Evolutionary conservation across 2,329 filamentous ascomycete species (phyloP), one percentile per base, ranked within the genome.

Genomic region (Apiospora marii): DNA sequence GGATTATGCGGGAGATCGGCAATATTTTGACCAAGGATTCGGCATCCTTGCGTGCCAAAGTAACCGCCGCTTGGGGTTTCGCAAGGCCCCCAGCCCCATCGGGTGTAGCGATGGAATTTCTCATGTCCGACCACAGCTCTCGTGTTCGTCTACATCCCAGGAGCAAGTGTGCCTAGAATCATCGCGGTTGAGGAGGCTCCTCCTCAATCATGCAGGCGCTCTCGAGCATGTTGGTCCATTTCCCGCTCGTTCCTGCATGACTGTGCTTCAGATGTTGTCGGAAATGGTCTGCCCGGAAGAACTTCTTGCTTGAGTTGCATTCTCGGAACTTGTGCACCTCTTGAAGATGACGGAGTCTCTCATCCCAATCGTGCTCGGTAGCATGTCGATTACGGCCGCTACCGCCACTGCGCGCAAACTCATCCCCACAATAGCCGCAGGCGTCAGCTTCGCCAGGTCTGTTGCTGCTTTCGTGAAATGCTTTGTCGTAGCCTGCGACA

Each of bases 201-300:
- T 97, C 88, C 71, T 92, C 95, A 82, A 95, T 91, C 94, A 98
- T 97, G 84, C 96, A 99, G 6, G 95, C 94, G 80, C 94, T 97
- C 82, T 99, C 96, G 46, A 99, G 87, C 88, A 98, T 95, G 83
- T 98, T 98, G 16, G 96, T 99, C 96, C 96, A 99, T 83, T 98
- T 98, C 44, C 96, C 96, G 82, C 95, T 98, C 0, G 94, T 96
- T 48, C 96, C 96, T 49, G 94, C 94, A 83, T 98, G 96, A 81
- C 95, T 98, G 82, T 99, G 96, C 86, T 98, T 99, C 73, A 99
- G 87, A 83, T 99, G 96, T 83, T 99, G 96, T 73, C 96, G 92
- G 87, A 99, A 99, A 82, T 99, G 96, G 82, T 99, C 96, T 46
- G 96, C 96, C 49, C 96, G 91, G 85, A 93, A 99, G 82, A 99